Percentiles rank a stretch among this genome's conserved stretches.
These are phyloP conservation scores for Xylaria digitata DNA, from an alignment of 2,329 filamentous ascomycete genomes.

Conservation along the genomic window DNA sequence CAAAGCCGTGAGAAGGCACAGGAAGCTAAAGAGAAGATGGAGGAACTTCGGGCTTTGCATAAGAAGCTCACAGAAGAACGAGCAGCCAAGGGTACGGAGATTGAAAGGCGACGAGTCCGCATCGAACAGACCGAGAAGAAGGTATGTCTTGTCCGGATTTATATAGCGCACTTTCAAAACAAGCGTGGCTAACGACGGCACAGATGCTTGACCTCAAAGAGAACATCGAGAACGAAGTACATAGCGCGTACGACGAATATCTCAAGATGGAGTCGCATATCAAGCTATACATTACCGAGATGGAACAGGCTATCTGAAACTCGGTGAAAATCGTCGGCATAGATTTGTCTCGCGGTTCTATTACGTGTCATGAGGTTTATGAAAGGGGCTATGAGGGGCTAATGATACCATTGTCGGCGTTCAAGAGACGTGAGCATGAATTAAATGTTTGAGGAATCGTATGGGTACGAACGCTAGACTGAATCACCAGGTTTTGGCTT, in stretches of 20 bases:
- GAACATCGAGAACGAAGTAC: conserved; percentile 94
- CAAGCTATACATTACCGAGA: conserved; percentile 97
- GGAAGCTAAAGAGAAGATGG: conserved; percentile 87
- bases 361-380: conserved; percentile 43
- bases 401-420: conserved; percentile 58
- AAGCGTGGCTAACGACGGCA: conserved; percentile 41
- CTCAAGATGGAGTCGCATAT: conserved; percentile 98
- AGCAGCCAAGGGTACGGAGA: conserved; percentile 86
- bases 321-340: conserved; percentile 9
- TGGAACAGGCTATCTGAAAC: conserved; percentile 83
- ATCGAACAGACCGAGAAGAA: conserved; percentile 99
- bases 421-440: conserved; percentile 41
- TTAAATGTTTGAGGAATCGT: neutral
- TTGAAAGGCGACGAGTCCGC: conserved; percentile 89
- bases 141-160: conserved; percentile 62
- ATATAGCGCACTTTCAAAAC: neutral
- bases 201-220: conserved; percentile 98
- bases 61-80: conserved; percentile 85
- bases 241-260: conserved; percentile 91
- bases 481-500: conserved; percentile 9
- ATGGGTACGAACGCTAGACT: no score
- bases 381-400: conserved; percentile 46
- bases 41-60: conserved; percentile 84
- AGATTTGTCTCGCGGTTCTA: conserved; percentile 26
- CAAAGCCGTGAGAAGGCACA: conserved; percentile 84